phyloP scores from a whole-genome alignment of 2,329 filamentous ascomycete genomes.

The Cordyceps militaris region DNA sequence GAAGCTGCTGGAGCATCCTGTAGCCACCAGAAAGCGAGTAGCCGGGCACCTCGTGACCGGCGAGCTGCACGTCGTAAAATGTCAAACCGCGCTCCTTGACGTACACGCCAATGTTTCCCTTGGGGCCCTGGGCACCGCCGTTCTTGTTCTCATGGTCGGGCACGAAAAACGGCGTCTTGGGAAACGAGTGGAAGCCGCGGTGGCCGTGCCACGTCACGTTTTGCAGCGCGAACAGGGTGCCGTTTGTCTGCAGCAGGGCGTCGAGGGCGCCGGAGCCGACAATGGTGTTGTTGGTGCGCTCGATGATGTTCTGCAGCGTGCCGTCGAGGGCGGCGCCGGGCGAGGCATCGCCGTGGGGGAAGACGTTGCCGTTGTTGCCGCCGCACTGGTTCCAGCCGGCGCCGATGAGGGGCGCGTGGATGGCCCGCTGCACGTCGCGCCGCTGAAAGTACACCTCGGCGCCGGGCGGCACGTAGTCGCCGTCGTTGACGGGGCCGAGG shows the following conservation, averaged over 20 bases:
- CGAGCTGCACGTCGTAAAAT: constrained; percentile 15
- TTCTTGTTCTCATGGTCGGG: constrained; percentile 26
- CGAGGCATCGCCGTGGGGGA: constrained; percentile 14
- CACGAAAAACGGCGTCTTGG: constrained; percentile 20
- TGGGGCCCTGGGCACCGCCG: constrained; percentile 6
- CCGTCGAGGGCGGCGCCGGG: constrained; percentile 11
- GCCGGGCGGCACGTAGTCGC: constrained; percentile 35
- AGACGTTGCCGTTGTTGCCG: constrained; percentile 11
- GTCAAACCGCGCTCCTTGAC: constrained; percentile 16
- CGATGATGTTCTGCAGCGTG: constrained; percentile 15
- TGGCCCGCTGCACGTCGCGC: constrained; percentile 58
- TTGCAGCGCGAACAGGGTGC: constrained; percentile 57
- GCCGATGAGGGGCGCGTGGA: constrained; percentile 50
- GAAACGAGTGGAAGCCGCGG: constrained; percentile 54
- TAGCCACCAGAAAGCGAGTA: constrained; percentile 15
- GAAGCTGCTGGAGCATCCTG: constrained; percentile 15
- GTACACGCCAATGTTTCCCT: constrained; percentile 15
- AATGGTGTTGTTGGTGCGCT: constrained; percentile 17
- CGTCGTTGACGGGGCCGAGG: constrained; percentile 31
- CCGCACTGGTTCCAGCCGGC: constrained; percentile 39
- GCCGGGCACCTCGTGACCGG: constrained; percentile 16
- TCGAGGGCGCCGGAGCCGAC: constrained; percentile 26
- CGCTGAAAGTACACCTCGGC: constrained; percentile 69
- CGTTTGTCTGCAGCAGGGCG: constrained; percentile 55
- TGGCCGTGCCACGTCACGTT: constrained; percentile 65